A percentile compares a stretch with the other conserved stretches of the same genome.
These are phyloP conservation scores for Metarhizium album DNA, from an alignment of 2,329 filamentous ascomycete species.

Conservation along the genomic window DNA sequence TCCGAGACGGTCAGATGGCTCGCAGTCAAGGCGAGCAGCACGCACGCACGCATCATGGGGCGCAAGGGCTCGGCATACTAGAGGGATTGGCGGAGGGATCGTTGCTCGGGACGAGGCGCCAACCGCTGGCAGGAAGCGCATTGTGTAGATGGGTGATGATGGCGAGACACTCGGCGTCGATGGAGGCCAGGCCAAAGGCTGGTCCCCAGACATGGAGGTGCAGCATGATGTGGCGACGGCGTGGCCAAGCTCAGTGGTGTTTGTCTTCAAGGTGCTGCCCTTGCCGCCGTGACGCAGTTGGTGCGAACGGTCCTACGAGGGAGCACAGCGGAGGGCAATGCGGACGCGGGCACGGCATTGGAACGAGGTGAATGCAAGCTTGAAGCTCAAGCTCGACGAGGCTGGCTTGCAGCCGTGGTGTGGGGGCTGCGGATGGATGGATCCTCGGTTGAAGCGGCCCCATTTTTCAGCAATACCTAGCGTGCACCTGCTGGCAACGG, in stretches of 20 bases:
- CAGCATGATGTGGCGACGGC: constrained; percentile 17
- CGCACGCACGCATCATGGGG: background rate
- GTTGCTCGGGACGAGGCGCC: constrained; percentile 63
- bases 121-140: constrained; percentile 47
- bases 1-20: constrained; percentile 12
- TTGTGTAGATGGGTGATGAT: constrained; percentile 65
- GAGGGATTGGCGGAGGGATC: constrained; percentile 61
- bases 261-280: background rate
- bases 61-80: constrained; percentile 35
- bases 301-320: no score
- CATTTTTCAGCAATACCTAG: no score
- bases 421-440: no score
- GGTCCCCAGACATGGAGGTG: constrained; percentile 86
- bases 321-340: no score
- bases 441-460: no score
- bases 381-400: background rate
- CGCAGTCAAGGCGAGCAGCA: constrained; percentile 1
- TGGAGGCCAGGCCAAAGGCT: constrained; percentile 78
- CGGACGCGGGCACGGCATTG: background rate
- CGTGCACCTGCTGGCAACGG: no score
- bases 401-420: background rate
- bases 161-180: constrained; percentile 85
- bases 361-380: background rate
- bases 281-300: background rate
- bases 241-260: background rate